Percentiles rank a stretch among this genome's conserved stretches.
Conservation (phyloP, 306 rosid species). For the Sphenostylis stenocarpa region DNA sequence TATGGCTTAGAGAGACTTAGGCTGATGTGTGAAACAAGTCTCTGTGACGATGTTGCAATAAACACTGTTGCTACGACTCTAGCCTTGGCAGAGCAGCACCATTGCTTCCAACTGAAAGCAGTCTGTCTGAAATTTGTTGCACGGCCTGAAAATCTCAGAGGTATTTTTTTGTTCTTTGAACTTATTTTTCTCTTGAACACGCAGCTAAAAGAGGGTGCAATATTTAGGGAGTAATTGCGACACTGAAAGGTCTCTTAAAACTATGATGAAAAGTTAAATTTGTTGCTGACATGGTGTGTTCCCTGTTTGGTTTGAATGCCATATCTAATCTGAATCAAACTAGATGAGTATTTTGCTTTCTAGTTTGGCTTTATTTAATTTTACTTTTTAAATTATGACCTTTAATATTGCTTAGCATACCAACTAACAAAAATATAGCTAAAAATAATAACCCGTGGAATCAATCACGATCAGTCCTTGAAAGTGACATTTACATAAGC, state of each 20-base stretch:
- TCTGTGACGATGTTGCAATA: conserved; percentile 70
- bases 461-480: background rate
- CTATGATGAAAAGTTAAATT: background rate
- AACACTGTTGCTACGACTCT: conserved; percentile 84
- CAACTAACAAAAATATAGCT: too few species aligned
- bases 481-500: background rate
- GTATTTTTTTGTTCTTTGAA: conserved; percentile 37
- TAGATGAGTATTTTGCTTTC: too few species aligned
- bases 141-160: conserved; percentile 78
- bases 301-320: background rate
- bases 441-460: too few species aligned
- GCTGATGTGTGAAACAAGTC: conserved; percentile 66
- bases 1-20: conserved; percentile 80
- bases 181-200: background rate
- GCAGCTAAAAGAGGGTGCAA: background rate
- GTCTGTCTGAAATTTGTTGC: conserved; percentile 85
- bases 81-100: conserved; percentile 94
- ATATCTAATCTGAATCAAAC: too few species aligned
- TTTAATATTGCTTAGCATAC: too few species aligned
- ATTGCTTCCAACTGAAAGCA: conserved; percentile 79
- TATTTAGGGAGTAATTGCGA: background rate
- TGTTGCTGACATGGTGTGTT: background rate
- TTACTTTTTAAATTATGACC: too few species aligned
- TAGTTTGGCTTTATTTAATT: too few species aligned
- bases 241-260: background rate